phyloP scores from a whole-genome alignment of 2,329 filamentous ascomycete genomes.

The Anthostomella pinea region DNA sequence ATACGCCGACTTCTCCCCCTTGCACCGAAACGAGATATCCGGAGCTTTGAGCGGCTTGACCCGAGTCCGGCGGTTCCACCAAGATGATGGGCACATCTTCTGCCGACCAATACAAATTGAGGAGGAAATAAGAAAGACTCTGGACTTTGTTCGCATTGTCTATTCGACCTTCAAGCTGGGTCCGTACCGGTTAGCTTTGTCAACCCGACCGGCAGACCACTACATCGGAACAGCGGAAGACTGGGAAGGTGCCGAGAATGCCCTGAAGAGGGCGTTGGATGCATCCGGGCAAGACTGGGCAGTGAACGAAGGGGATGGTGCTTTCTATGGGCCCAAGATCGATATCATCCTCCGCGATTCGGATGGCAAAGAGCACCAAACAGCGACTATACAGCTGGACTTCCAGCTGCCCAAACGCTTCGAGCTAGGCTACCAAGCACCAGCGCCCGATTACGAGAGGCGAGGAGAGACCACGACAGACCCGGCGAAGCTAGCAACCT shows the following conservation, averaged over 20 bases:
- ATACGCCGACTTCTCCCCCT: conserved; percentile 91
- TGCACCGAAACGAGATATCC: conserved; percentile 93
- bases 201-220: conserved; percentile 72
- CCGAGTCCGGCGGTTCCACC: conserved; percentile 88
- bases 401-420: conserved; percentile 87
- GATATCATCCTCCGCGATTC: conserved; percentile 80
- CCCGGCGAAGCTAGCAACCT: conserved; percentile 44
- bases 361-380: conserved; percentile 82
- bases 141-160: conserved; percentile 43
- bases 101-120: conserved; percentile 60
- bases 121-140: conserved; percentile 55
- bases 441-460: conserved; percentile 60
- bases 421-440: conserved; percentile 69
- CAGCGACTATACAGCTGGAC: conserved; percentile 84
- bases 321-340: conserved; percentile 91
- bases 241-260: conserved; percentile 63
- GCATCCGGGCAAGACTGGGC: conserved; percentile 66
- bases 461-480: conserved; percentile 50
- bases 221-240: conserved; percentile 74
- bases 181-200: conserved; percentile 72
- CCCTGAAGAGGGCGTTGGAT: conserved; percentile 62
- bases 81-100: conserved; percentile 97
- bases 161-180: conserved; percentile 66
- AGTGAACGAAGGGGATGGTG: conserved; percentile 77
- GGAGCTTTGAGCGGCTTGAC: conserved; percentile 89